Evolutionary conservation across 2,329 filamentous ascomycete genomes (phyloP).

Genomic region (Fusarium caatingaense): DNA sequence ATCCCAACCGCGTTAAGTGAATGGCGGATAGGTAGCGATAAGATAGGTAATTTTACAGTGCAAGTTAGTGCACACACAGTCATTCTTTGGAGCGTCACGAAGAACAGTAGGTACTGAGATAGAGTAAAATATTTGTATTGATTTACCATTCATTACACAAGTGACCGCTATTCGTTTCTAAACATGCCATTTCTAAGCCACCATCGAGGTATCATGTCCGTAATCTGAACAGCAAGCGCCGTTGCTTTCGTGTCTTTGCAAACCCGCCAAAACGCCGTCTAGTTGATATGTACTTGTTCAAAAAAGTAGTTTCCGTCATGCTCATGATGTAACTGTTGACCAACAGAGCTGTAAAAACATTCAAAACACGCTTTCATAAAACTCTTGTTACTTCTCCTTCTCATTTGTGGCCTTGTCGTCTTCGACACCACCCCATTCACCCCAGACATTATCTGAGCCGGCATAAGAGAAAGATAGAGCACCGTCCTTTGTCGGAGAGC

Average conservation of each 20-base stretch:
- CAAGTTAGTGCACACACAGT: not conserved
- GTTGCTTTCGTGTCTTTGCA: slow-evolving; percentile 14
- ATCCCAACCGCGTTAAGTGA: slow-evolving; percentile 40
- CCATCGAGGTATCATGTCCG: slow-evolving; percentile 33
- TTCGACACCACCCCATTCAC: slow-evolving; percentile 46
- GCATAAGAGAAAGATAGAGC: slow-evolving; percentile 48
- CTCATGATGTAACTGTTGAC: slow-evolving; percentile 36
- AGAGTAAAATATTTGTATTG: not conserved
- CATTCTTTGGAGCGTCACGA: not conserved
- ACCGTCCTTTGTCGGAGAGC: slow-evolving; percentile 57
- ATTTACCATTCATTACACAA: not conserved
- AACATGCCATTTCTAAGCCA: slow-evolving; percentile 6
- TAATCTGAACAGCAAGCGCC: slow-evolving; percentile 13
- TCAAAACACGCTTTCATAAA: slow-evolving; percentile 19
- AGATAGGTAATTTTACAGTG: slow-evolving; percentile 7
- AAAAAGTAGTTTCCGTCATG: slow-evolving; percentile 23
- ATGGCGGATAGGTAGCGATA: not conserved
- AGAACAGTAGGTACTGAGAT: not conserved
- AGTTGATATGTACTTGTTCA: slow-evolving; percentile 19
- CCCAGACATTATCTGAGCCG: slow-evolving; percentile 46
- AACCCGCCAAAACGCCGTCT: slow-evolving; percentile 35
- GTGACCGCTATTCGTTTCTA: not conserved
- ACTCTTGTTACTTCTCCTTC: slow-evolving; percentile 36
- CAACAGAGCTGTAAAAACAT: slow-evolving; percentile 31
- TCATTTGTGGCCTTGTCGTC: slow-evolving; percentile 17